A percentile compares a stretch with the other conserved stretches of the same genome.
These are phyloP conservation scores for Epichloe coenophiala DNA, from an alignment of 2,329 filamentous ascomycete species.

Conservation along the genomic window DNA sequence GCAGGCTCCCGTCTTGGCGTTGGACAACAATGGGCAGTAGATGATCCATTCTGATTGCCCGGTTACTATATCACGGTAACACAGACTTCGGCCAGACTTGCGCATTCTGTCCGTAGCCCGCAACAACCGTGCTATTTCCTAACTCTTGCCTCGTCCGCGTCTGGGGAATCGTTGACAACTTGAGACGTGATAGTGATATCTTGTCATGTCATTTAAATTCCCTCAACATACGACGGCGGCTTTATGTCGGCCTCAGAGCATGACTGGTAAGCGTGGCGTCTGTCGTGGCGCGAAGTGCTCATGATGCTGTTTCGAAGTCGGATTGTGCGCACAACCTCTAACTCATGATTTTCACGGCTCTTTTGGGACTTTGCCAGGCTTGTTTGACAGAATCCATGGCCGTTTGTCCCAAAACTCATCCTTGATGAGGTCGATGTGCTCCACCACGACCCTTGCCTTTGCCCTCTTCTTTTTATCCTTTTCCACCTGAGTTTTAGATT, in stretches of 20 bases:
- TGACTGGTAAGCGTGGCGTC: neutral
- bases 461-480: slow-evolving; percentile 68
- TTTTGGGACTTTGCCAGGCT: slow-evolving; percentile 57
- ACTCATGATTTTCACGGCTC: slow-evolving; percentile 23
- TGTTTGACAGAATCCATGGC: slow-evolving; percentile 71
- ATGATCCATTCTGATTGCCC: neutral
- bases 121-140: neutral
- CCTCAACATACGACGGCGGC: no score
- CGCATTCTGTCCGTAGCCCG: neutral
- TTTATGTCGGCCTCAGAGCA: neutral
- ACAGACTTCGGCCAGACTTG: neutral
- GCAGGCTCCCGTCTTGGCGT: neutral
- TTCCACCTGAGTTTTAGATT: slow-evolving; percentile 70
- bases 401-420: slow-evolving; percentile 85
- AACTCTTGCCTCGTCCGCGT: neutral
- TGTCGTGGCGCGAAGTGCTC: neutral
- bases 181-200: neutral
- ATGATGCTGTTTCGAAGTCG: neutral
- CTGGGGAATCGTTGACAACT: neutral
- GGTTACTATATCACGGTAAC: neutral
- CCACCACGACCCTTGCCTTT: slow-evolving; percentile 69
- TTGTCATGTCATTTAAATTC: neutral
- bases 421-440: slow-evolving; percentile 88
- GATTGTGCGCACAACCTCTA: neutral
- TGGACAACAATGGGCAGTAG: neutral